Conservation (phyloP, 768 basidiomycete genomes). For the Peribolospora kevripleyi region DNA sequence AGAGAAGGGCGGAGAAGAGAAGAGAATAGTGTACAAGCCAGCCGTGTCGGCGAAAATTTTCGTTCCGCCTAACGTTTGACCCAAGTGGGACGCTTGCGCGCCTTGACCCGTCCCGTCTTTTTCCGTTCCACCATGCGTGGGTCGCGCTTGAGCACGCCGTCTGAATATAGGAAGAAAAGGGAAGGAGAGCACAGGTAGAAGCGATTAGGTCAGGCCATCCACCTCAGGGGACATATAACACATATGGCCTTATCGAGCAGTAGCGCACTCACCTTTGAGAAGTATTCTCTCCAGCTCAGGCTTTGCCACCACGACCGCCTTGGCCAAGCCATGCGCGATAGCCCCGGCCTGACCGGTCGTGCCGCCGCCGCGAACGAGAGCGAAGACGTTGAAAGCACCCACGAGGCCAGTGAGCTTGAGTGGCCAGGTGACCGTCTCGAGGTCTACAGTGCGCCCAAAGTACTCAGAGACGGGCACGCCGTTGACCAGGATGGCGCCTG, state of each 20-base stretch:
- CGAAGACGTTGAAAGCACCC: slow-evolving; percentile 46
- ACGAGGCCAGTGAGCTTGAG: slow-evolving; percentile 58
- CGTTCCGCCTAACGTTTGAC: slow-evolving; percentile 51
- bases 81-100: slow-evolving; percentile 84
- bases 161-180: slow-evolving; percentile 24
- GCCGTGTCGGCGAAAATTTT: too few relatives aligned
- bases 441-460: slow-evolving; percentile 49
- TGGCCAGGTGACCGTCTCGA: slow-evolving; percentile 59
- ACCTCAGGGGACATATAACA: not conserved
- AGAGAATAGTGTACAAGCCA: too few relatives aligned
- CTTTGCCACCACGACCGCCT: slow-evolving; percentile 34
- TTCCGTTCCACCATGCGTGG: slow-evolving; percentile 96
- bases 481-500: slow-evolving; percentile 58
- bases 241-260: not conserved
- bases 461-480: slow-evolving; percentile 51
- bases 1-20: too few relatives aligned
- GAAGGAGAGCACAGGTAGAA: too few relatives aligned
- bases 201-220: not conserved
- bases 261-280: slow-evolving; percentile 35
- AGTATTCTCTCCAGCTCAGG: slow-evolving; percentile 41
- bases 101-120: slow-evolving; percentile 80
- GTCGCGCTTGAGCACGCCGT: slow-evolving; percentile 66
- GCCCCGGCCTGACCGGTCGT: slow-evolving; percentile 84
- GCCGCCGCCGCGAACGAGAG: slow-evolving; percentile 61
- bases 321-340: slow-evolving; percentile 48